Percentiles rank a stretch among this genome's conserved stretches.
Evolutionary conservation across 2,329 filamentous ascomycete species (phyloP).

Genomic region (Colletotrichum gigasporum): DNA sequence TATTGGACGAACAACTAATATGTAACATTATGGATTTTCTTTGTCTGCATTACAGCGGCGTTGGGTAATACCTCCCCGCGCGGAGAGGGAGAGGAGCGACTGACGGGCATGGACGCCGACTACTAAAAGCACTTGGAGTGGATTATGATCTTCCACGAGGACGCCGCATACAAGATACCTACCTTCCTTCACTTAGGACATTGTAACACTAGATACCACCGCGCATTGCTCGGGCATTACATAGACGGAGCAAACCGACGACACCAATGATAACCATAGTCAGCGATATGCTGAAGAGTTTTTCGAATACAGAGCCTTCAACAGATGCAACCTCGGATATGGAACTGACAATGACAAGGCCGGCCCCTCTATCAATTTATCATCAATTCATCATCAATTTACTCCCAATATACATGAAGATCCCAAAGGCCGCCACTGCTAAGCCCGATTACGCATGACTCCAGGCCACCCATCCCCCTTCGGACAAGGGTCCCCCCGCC

Average conservation of each 20-base stretch:
- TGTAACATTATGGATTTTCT: conserved; percentile 15
- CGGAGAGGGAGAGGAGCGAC: neutral
- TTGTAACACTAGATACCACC: conserved; percentile 26
- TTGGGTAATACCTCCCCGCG: neutral
- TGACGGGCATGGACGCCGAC: neutral
- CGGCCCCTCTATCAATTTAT: no score
- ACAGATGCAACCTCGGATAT: no score
- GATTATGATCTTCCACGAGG: conserved; percentile 14
- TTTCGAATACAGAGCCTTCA: no score
- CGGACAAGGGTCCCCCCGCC: no score
- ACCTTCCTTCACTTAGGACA: conserved; percentile 15
- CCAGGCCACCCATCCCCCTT: no score
- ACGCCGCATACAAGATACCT: conserved; percentile 15
- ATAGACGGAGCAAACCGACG: conserved; percentile 4
- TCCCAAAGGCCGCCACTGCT: no score
- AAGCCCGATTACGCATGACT: no score
- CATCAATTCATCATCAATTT: no score
- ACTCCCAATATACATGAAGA: no score
- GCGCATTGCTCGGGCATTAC: conserved; percentile 8
- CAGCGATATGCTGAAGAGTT: no score
- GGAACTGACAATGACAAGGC: no score
- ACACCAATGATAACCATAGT: conserved; percentile 3
- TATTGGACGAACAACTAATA: conserved; percentile 16
- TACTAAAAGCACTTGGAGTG: neutral
- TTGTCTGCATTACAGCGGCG: conserved; percentile 7